Evolutionary conservation across 2,329 filamentous ascomycete species (phyloP), one percentile per base, ranked within the genome.

Genomic region (Microascus cirrosus): DNA sequence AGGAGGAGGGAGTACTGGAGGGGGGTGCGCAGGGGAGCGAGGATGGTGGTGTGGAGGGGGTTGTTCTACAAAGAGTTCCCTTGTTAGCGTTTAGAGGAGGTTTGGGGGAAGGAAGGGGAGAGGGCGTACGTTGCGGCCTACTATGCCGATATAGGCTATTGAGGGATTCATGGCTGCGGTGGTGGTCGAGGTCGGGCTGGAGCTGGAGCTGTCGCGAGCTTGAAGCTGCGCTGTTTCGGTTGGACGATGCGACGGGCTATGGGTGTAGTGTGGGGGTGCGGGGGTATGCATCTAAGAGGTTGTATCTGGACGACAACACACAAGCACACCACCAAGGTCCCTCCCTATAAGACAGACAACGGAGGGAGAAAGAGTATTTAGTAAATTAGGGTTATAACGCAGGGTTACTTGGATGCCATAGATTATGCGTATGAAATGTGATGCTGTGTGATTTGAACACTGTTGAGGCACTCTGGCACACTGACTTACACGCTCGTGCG

Each of bases 1-100:
- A 97, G 84, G 54, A 96, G 82, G 65, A 97, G 91, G 39, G 89
- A 90, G 76, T 94, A 96, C 69, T 96, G 90, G 12, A 97, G 82
- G n/a, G 84, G 79, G 20, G 86, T 87, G 65, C 86, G 85, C 62
- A 87, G 75, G 39, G 82, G 81, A 8, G 72, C 67, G 64, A 77
- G 75, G 58, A 73, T 74, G 71, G 78, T 75, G 63, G 77, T 78
- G 74, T 97, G 93, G 63, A 97, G 86, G 60, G 93, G 94, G 69
- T 96, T 96, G 76, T 97, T 95, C 92, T 97, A 68, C 18, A 8
- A 3, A 50, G 11, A 12, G 12, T n/a, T n/a, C n/a, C n/a, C n/a
- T n/a, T 45, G 60, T 63, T 55, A 62, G 62, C 36, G 39, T 32
- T 20, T 45, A 18, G 51, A 24, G 36, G n/a, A 25, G 45, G 25